Conservation (phyloP, 768 basidiomycete species). For the Amanita subjunquillea region DNA sequence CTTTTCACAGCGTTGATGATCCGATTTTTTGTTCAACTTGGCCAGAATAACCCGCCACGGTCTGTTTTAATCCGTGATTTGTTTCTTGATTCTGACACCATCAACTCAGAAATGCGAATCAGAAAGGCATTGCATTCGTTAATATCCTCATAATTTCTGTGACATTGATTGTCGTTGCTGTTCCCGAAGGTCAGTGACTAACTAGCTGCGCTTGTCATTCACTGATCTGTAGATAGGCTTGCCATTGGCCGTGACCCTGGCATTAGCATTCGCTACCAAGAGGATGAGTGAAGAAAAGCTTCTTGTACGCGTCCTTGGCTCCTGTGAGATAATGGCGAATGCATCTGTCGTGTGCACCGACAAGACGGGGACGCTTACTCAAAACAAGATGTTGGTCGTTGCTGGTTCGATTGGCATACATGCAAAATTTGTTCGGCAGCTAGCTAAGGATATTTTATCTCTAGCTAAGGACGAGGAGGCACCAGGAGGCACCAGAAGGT, state of each 20-base stretch:
- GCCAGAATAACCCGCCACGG: conserved; percentile 45
- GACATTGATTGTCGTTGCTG: conserved; percentile 52
- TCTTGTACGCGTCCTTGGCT: conserved; percentile 89
- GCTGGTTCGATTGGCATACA: conserved; percentile 92
- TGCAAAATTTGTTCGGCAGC: conserved; percentile 81
- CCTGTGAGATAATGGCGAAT: conserved; percentile 99
- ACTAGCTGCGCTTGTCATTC: background rate
- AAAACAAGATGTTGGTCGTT: conserved; percentile 93
- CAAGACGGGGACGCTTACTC: conserved; percentile 94
- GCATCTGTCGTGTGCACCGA: conserved; percentile 93
- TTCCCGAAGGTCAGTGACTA: conserved; percentile 31
- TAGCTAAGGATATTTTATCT: conserved; percentile 61
- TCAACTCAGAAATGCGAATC: conserved; percentile 45
- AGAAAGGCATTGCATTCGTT: conserved; percentile 86
- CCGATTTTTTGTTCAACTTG: conserved; percentile 87
- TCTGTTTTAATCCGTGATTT: conserved; percentile 16
- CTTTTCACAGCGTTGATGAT: conserved; percentile 86
- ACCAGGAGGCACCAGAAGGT: conserved; percentile 27
- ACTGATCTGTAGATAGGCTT: conserved; percentile 41
- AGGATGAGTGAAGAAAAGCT: conserved; percentile 97
- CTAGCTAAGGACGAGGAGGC: conserved; percentile 41
- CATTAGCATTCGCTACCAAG: conserved; percentile 93
- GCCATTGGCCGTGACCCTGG: conserved; percentile 92
- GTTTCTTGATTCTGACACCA: conserved; percentile 1
- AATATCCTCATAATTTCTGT: conserved; percentile 93